A percentile compares a stretch with the other conserved stretches of the same genome.
phyloP scores from a whole-genome alignment of 306 rosid genomes.

The Dryas octopetala region DNA sequence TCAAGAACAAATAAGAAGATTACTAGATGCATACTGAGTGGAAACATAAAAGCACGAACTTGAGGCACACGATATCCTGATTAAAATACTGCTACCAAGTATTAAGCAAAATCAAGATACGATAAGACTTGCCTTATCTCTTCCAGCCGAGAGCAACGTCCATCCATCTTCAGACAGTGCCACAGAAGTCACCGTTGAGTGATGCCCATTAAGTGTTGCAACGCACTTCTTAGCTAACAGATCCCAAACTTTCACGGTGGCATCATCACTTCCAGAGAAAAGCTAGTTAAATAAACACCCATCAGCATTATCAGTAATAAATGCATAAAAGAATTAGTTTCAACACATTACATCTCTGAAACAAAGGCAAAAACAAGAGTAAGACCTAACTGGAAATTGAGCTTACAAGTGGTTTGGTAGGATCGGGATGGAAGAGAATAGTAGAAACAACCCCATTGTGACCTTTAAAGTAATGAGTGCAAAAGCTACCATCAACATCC shows the following conservation, averaged over 20 bases:
- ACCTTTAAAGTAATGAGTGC: slow-evolving; percentile 92
- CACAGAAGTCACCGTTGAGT: slow-evolving; percentile 79
- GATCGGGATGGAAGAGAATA: slow-evolving; percentile 80
- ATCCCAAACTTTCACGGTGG: slow-evolving; percentile 84
- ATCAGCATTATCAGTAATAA: slow-evolving; percentile 24
- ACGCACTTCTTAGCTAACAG: slow-evolving; percentile 58
- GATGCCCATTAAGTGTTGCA: slow-evolving; percentile 66
- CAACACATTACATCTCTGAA: background rate
- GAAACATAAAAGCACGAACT: background rate
- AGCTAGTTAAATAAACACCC: slow-evolving; percentile 48
- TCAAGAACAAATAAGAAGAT: background rate
- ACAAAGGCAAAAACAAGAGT: background rate
- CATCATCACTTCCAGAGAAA: slow-evolving; percentile 94
- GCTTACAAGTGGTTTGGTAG: slow-evolving; percentile 66
- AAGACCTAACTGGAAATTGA: background rate
- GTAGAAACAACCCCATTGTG: slow-evolving; percentile 82
- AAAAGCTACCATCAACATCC: slow-evolving; percentile 90
- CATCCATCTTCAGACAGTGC: slow-evolving; percentile 84
- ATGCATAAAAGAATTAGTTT: slow-evolving; percentile 9
- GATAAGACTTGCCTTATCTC: slow-evolving; percentile 70
- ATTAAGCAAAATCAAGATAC: background rate
- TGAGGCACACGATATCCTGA: background rate
- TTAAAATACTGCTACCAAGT: background rate
- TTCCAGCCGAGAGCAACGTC: slow-evolving; percentile 89
- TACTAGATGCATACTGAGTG: background rate